A percentile compares a stretch with the other conserved stretches of the same genome.
Conservation (phyloP, 2,329 filamentous ascomycete species). For the Trichoderma atrobrunneum region DNA sequence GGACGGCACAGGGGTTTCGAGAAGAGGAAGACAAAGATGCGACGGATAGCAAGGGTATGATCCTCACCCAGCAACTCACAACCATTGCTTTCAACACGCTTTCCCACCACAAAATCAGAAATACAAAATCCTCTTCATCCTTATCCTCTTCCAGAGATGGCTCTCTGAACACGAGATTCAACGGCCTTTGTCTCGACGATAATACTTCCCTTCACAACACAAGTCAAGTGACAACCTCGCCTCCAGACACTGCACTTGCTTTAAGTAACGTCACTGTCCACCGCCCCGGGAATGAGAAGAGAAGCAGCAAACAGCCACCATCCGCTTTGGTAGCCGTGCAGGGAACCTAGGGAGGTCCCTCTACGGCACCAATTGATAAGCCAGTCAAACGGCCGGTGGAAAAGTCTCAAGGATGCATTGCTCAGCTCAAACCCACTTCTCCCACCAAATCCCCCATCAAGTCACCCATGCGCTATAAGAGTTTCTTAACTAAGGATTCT, state of each 20-base stretch:
- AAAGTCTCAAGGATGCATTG: slow-evolving; percentile 33
- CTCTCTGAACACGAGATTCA: slow-evolving; percentile 41
- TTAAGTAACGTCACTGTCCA: slow-evolving; percentile 30
- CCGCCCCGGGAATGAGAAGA: slow-evolving; percentile 27
- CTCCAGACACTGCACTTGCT: slow-evolving; percentile 19
- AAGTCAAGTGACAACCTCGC: slow-evolving; percentile 48
- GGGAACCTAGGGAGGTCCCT: slow-evolving; percentile 33
- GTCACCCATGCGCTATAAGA: slow-evolving; percentile 44
- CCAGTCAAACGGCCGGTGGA: slow-evolving; percentile 34
- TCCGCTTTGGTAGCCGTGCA: slow-evolving; percentile 22
- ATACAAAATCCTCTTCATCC: slow-evolving; percentile 29
- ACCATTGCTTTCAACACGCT: slow-evolving; percentile 22
- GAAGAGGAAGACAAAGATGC: slow-evolving; percentile 40
- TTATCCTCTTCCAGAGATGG: slow-evolving; percentile 40
- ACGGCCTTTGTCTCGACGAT: slow-evolving; percentile 40
- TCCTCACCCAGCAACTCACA: slow-evolving; percentile 15
- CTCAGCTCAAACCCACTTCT: slow-evolving; percentile 32
- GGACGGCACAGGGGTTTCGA: slow-evolving; percentile 41
- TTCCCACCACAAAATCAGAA: slow-evolving; percentile 28
- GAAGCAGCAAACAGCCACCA: slow-evolving; percentile 18
- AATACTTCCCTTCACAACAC: slow-evolving; percentile 27
- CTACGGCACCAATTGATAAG: slow-evolving; percentile 34
- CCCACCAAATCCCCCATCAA: slow-evolving; percentile 37
- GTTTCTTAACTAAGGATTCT: slow-evolving; percentile 71
- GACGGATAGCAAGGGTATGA: slow-evolving; percentile 37